These are phyloP conservation scores for Arthrinium phaeospermum DNA, from an alignment of 2,329 filamentous ascomycete genomes.

Conservation along the genomic window DNA sequence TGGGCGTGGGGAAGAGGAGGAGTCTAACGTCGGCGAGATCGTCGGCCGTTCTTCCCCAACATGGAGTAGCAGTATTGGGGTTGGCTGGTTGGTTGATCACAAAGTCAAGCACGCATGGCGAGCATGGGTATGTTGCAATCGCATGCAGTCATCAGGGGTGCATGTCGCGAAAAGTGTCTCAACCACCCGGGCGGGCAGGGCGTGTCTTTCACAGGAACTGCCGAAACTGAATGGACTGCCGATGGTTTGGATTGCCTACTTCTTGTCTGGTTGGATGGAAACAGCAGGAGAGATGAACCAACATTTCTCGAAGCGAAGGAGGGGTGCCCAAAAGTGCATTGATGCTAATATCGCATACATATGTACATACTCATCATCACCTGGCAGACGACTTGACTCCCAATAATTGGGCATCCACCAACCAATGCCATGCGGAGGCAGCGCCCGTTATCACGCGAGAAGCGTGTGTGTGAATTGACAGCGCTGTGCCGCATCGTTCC, in stretches of 20 bases:
- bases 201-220: not conserved
- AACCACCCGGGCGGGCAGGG: not conserved
- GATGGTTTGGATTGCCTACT: not conserved
- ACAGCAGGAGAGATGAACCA: not conserved
- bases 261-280: not conserved
- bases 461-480: not conserved
- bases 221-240: not conserved
- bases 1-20: not conserved
- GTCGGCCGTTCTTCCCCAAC: conserved; percentile 8
- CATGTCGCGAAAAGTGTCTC: conserved; percentile 4
- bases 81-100: not conserved
- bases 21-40: conserved; percentile 9
- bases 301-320: not conserved
- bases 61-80: conserved; percentile 2
- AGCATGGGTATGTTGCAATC: not conserved
- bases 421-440: not conserved
- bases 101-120: not conserved
- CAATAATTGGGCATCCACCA: not conserved
- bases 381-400: not conserved
- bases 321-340: not conserved
- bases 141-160: not conserved
- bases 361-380: not conserved
- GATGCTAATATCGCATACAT: not conserved
- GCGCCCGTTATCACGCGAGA: conserved; percentile 8
- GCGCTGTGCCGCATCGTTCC: not conserved